Conservation (phyloP, 2,329 filamentous ascomycete genomes). For the Purpureocillium takamizusanense region DNA sequence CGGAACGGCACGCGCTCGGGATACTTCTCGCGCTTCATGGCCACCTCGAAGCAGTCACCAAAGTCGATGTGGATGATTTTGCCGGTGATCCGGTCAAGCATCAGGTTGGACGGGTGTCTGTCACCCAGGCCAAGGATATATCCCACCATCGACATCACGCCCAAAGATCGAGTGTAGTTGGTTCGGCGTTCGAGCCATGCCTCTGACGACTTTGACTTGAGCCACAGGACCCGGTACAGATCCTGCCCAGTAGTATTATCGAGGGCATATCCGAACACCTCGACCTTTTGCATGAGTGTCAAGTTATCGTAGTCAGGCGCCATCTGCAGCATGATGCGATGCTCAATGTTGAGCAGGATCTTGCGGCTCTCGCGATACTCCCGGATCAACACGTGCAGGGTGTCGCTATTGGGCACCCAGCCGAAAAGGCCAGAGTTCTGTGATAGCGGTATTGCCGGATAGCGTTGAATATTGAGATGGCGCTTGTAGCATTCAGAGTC, state of each 20-base stretch:
- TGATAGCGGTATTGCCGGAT: slow-evolving; percentile 92
- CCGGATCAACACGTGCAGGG: slow-evolving; percentile 88
- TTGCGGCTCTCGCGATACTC: slow-evolving; percentile 96
- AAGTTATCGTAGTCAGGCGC: slow-evolving; percentile 97
- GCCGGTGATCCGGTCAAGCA: slow-evolving; percentile 91
- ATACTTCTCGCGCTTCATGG: slow-evolving; percentile 99
- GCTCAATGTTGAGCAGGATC: slow-evolving; percentile 97
- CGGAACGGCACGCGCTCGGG: slow-evolving; percentile 97
- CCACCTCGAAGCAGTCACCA: slow-evolving; percentile 97
- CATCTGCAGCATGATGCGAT: slow-evolving; percentile 99
- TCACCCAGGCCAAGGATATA: slow-evolving; percentile 97
- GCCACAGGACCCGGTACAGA: slow-evolving; percentile 93
- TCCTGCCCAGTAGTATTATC: slow-evolving; percentile 99
- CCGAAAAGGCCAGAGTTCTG: slow-evolving; percentile 92
- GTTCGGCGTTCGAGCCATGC: slow-evolving; percentile 95
- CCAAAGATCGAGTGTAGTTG: slow-evolving; percentile 95
- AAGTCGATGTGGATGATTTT: slow-evolving; percentile 99
- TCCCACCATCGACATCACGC: slow-evolving; percentile 99
- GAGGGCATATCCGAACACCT: slow-evolving; percentile 97
- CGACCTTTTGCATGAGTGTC: slow-evolving; percentile 98
- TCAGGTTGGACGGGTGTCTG: slow-evolving; percentile 93
- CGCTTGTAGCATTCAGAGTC: slow-evolving; percentile 96
- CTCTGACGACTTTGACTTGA: slow-evolving; percentile 97
- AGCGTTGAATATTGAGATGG: slow-evolving; percentile 91
- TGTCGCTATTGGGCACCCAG: slow-evolving; percentile 97